These are phyloP conservation scores for Aspergillus terreus DNA, from an alignment of 2,329 filamentous ascomycete species.

Conservation along the genomic window DNA sequence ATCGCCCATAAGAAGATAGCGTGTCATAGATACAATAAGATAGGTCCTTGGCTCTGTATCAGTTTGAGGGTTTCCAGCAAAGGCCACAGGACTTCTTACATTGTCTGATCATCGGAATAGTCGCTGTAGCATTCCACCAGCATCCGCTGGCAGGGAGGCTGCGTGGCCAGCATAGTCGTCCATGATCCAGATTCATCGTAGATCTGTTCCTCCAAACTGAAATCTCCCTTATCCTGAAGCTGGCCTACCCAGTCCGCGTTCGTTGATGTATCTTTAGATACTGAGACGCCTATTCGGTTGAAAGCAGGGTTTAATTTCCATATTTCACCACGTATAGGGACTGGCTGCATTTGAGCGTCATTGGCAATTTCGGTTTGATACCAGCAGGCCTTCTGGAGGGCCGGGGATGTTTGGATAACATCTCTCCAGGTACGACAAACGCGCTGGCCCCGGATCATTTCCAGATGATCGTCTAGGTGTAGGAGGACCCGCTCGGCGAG, in stretches of 20 bases:
- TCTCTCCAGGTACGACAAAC: constrained; percentile 5
- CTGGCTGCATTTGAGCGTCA: neutral
- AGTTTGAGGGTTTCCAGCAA: neutral
- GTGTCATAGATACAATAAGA: constrained; percentile 2
- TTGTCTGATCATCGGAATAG: neutral
- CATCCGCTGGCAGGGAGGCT: constrained; percentile 6
- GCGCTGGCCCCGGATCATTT: neutral
- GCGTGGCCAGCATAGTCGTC: constrained; percentile 6
- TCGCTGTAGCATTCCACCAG: neutral
- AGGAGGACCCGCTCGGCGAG: constrained; percentile 1
- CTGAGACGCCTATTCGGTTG: constrained; percentile 1
- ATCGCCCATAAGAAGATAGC: constrained; percentile 2
- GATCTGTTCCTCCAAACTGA: neutral
- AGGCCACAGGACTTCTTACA: neutral
- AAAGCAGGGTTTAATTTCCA: constrained; percentile 6
- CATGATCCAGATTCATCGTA: constrained; percentile 5
- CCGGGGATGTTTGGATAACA: constrained; percentile 2
- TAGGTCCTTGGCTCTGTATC: neutral
- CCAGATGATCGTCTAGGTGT: constrained; percentile 1
- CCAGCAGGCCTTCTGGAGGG: constrained; percentile 1
- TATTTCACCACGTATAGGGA: neutral
- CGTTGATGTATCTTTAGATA: neutral
- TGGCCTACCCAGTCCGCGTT: no score
- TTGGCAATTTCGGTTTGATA: neutral
- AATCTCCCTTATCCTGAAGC: constrained; percentile 1